Evolutionary conservation across 1,139 yeast species (phyloP), one percentile per base, ranked within the genome.

Genomic region (Yamadazyma kanchanaburiensis): DNA sequence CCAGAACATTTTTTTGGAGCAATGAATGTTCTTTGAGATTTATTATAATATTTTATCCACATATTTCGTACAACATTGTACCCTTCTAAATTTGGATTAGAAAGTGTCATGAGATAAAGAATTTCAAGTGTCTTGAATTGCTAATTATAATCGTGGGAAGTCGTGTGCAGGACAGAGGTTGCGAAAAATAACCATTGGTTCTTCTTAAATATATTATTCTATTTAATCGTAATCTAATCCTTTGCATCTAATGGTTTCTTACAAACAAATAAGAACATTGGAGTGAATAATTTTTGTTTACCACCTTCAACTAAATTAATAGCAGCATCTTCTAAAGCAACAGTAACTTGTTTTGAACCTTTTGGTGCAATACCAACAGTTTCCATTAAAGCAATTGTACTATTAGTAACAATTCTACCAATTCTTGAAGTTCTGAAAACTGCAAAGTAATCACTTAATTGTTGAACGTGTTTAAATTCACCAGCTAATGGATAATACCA

Each of bases 401-500:
- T 77, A 47, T 89, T 86, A 42, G 98, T 91, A 53, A 88, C 48
- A 49, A 72, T 66, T 72, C 98, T 85, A 52, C 98, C 99, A 12
- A 86, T 30, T 46, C 63, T 71, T 22, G 96, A 85, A 36, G 96
- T 87, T 75, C 98, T 86, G 67, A 87, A 76, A 49, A 85, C 79
- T 22, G 97, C 87, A 52, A 77, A 76, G 42, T 86, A 58, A 58
- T 94, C 98, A 39, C 80, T 70, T 17, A 86, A 42, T 32, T 81
- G 68, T 66, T 89, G 96, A 35, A 86, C 77, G 62, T 84, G 82
- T 61, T 77, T 83, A 83, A 88, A 78, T 46, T 91, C 95, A 53
- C 98, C 98, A 42, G 94, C 74, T 55, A 91, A 75, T 49, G 98
- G 98, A 63, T 89, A 89, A 69, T 84, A 91, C 99, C 99, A 91